Evolutionary conservation across 441 rosid species (phyloP).

Genomic region (Kokia cookei): DNA sequence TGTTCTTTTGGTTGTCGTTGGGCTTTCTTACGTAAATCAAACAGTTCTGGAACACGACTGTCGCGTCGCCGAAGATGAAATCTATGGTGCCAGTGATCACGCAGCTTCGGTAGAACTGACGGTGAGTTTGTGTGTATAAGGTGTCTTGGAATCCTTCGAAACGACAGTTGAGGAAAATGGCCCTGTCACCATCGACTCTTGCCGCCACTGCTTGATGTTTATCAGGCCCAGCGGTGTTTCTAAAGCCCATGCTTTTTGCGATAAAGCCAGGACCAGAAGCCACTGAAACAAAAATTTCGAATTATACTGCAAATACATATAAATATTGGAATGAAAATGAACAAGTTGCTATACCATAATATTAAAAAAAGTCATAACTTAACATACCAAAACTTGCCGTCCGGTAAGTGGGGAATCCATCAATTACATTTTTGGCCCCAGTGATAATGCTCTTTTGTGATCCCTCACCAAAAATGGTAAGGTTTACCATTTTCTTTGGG

Average conservation of each 20-base stretch:
- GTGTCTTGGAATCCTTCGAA: background rate
- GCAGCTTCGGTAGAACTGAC: background rate
- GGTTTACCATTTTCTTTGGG: slow-evolving; percentile 42
- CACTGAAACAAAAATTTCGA: slow-evolving; percentile 20
- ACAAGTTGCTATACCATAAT: background rate
- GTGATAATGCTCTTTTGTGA: slow-evolving; percentile 59
- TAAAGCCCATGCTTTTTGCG: slow-evolving; percentile 66
- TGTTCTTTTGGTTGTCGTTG: background rate
- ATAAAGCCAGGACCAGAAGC: slow-evolving; percentile 54
- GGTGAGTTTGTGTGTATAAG: background rate
- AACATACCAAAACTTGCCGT: slow-evolving; percentile 60
- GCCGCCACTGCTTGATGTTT: background rate
- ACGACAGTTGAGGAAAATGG: background rate
- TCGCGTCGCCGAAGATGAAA: background rate
- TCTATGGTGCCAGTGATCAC: background rate
- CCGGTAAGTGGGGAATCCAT: slow-evolving; percentile 45
- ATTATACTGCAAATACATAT: background rate
- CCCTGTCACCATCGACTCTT: background rate
- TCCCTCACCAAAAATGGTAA: slow-evolving; percentile 75
- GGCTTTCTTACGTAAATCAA: background rate
- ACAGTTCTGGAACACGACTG: background rate
- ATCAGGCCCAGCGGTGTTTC: slow-evolving; percentile 5
- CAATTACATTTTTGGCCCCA: slow-evolving; percentile 44
- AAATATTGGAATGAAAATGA: background rate
- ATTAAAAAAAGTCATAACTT: background rate